Percentiles rank a stretch among this genome's conserved stretches.
phyloP scores from a whole-genome alignment of 73 alveolate genomes.

The Paramecium sonneborni region DNA sequence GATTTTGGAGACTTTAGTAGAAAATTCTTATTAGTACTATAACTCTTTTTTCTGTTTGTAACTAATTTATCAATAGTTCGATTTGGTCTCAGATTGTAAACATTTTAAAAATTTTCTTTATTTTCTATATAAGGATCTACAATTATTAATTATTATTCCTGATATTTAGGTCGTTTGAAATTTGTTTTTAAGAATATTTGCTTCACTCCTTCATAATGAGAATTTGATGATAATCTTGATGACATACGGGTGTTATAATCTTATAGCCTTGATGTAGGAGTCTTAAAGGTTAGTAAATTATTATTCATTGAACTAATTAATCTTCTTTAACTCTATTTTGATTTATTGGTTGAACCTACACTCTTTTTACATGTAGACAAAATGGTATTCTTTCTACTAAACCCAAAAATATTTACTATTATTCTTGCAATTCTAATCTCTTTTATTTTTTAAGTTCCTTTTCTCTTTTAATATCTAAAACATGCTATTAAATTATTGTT shows the following conservation, averaged over 20 bases:
- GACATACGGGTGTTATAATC: conserved; percentile 2
- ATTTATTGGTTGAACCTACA: neutral
- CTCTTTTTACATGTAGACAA: neutral
- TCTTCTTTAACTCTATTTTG: neutral
- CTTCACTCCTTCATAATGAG: conserved; percentile 33
- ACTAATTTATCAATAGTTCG: neutral
- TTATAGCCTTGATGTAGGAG: neutral
- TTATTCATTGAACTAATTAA: conserved; percentile 11
- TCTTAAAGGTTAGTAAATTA: conserved; percentile 3
- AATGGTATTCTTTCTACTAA: neutral
- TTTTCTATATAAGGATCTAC: neutral
- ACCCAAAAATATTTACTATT: neutral
- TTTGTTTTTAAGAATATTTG: neutral
- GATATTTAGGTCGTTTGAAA: conserved; percentile 36
- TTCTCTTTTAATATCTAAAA: neutral
- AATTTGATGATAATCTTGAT: conserved; percentile 1
- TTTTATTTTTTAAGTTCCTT: neutral
- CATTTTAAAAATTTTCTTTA: conserved; percentile 3
- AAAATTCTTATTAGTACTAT: neutral
- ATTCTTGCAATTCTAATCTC: neutral
- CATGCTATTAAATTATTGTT: neutral
- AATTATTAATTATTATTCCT: neutral
- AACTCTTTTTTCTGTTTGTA: neutral
- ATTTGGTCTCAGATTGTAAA: neutral
- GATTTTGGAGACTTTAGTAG: neutral